Percentiles rank a stretch among this genome's conserved stretches.
These are phyloP conservation scores for Hortiboletus campestris DNA, from an alignment of 768 basidiomycete genomes.

Conservation along the genomic window DNA sequence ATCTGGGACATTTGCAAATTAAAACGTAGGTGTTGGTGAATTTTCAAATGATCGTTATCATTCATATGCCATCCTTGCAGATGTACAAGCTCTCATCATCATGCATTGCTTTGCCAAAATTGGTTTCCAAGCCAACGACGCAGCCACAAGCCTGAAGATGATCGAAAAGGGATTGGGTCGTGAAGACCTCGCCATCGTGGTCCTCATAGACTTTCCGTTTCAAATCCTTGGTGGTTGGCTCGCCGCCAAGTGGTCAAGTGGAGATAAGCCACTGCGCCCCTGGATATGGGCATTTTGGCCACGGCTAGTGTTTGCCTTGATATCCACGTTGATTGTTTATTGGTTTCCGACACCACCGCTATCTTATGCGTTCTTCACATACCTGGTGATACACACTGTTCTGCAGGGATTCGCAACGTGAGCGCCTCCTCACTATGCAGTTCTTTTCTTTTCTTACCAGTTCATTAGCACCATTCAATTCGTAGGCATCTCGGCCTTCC, in stretches of 20 bases:
- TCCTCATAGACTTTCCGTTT: conserved; percentile 96
- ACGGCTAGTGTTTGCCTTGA: conserved; percentile 66
- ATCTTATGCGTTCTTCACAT: conserved; percentile 70
- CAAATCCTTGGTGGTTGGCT: conserved; percentile 95
- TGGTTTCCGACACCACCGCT: conserved; percentile 82
- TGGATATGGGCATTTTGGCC: conserved; percentile 95
- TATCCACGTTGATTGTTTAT: conserved; percentile 76
- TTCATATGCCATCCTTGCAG: conserved; percentile 39
- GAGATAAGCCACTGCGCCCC: conserved; percentile 73
- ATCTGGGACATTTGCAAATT: conserved; percentile 94
- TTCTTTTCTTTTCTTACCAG: conserved; percentile 2
- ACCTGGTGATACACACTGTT: conserved; percentile 80
- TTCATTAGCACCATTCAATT: conserved; percentile 88
- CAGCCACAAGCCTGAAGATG: conserved; percentile 87
- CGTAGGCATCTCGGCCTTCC: conserved; percentile 98
- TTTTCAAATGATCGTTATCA: neutral
- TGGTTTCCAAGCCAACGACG: conserved; percentile 92
- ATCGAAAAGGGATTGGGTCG: conserved; percentile 95
- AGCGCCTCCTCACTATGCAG: conserved; percentile 28
- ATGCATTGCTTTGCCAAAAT: conserved; percentile 92
- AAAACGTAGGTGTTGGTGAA: conserved; percentile 55
- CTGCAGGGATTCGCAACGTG: conserved; percentile 83
- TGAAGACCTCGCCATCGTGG: conserved; percentile 94
- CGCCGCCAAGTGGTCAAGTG: conserved; percentile 87
- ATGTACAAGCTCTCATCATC: conserved; percentile 83